phyloP scores from a whole-genome alignment of 1,284 basidiomycete species.

The Cystobasidium sp. region DNA sequence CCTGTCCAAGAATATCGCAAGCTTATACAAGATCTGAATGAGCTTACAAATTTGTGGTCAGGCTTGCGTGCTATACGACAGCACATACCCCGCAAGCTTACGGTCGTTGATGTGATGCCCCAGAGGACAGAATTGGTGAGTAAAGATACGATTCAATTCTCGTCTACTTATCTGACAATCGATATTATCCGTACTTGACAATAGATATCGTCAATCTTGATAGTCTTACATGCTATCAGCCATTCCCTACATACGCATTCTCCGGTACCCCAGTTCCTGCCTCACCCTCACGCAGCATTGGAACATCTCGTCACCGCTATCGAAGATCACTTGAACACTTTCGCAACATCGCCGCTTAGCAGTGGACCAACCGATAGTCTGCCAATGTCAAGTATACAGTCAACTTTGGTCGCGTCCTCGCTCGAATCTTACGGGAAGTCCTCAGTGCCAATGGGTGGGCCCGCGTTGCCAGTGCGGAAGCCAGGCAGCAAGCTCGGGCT shows the following conservation, averaged over 20 bases:
- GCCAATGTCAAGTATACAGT: background rate
- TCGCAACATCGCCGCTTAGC: background rate
- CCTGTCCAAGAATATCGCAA: conserved; percentile 31
- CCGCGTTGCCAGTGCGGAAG: background rate
- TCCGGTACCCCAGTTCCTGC: conserved; percentile 38
- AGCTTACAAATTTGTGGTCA: conserved; percentile 30
- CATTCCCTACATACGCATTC: conserved; percentile 32
- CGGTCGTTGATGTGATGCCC: conserved; percentile 33
- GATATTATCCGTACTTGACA: background rate
- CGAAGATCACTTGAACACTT: conserved; percentile 19
- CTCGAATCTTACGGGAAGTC: background rate
- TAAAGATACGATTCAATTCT: background rate
- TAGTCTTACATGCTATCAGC: conserved; percentile 28
- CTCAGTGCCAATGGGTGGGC: background rate
- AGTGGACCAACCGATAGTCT: background rate
- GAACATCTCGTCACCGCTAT: conserved; percentile 27
- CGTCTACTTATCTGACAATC: background rate
- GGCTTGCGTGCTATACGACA: conserved; percentile 38
- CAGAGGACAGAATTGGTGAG: conserved; percentile 39
- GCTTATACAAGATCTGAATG: conserved; percentile 17
- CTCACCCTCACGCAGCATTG: conserved; percentile 8
- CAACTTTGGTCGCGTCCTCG: background rate
- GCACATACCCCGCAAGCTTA: conserved; percentile 34
- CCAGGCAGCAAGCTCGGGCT: conserved; percentile 16
- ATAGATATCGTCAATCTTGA: conserved; percentile 34